Conservation (phyloP, 2,329 filamentous ascomycete species). For the Hypoxylon sp. region DNA sequence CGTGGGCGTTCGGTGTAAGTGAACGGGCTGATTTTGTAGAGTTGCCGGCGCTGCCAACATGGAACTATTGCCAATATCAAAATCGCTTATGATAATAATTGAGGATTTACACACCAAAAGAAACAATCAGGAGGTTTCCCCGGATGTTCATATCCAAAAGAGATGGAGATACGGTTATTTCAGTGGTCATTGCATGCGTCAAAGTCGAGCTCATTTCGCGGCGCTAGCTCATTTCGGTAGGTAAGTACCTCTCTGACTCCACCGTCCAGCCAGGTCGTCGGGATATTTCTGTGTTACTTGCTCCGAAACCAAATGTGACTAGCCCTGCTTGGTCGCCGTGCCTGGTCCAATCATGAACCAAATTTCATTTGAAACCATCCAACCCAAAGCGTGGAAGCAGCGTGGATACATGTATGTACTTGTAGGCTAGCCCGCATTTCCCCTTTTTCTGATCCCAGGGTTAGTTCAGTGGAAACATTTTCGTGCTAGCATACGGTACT, state of each 20-base stretch:
- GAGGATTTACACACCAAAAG: conserved; percentile 3
- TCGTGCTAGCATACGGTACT: conserved; percentile 23
- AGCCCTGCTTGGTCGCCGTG: conserved; percentile 31
- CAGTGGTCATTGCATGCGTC: conserved; percentile 13
- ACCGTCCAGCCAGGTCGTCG: conserved; percentile 36
- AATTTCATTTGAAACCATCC: conserved; percentile 43
- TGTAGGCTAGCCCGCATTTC: neutral
- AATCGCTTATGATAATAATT: conserved; percentile 6
- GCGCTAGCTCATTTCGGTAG: conserved; percentile 26
- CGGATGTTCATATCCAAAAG: conserved; percentile 10
- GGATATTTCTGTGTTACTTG: conserved; percentile 44
- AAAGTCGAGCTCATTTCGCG: conserved; percentile 18
- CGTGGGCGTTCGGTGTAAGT: conserved; percentile 10
- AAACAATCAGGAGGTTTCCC: conserved; percentile 13
- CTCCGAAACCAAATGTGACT: conserved; percentile 34
- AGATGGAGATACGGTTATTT: conserved; percentile 9
- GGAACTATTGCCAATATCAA: neutral
- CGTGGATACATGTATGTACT: conserved; percentile 11
- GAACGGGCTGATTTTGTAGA: neutral
- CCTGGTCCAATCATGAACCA: conserved; percentile 37
- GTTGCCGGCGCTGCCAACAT: neutral
- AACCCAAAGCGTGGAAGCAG: conserved; percentile 33
- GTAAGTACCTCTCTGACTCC: conserved; percentile 23
- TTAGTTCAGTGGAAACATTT: conserved; percentile 37
- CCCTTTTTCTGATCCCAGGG: conserved; percentile 36